Evolutionary conservation across 495 filamentous ascomycete genomes (phyloP).

Genomic region (Massariosphaeria phaeospora): DNA sequence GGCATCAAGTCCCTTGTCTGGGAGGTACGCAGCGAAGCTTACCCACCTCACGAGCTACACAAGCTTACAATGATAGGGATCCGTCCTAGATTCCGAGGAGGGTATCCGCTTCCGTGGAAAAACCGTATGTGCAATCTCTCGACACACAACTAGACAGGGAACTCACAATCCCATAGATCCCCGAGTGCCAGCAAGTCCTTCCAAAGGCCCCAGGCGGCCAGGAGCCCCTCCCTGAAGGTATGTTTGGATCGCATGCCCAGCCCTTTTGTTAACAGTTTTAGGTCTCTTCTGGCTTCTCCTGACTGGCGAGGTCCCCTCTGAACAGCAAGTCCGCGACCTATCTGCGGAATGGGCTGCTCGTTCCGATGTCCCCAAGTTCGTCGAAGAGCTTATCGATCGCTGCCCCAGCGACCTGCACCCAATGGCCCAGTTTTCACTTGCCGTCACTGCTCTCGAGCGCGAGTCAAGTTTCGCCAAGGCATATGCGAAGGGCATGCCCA

Average conservation of each 20-base stretch:
- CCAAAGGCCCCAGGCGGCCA: conserved; percentile 93
- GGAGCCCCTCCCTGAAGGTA: conserved; percentile 93
- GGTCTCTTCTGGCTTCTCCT: conserved; percentile 99
- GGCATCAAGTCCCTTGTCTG: conserved; percentile 97
- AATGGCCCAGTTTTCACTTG: conserved; percentile 98
- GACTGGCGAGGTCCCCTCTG: conserved; percentile 92
- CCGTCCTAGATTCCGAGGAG: conserved; percentile 95
- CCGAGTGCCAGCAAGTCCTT: conserved; percentile 94
- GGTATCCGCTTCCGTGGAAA: conserved; percentile 98
- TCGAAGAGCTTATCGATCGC: conserved; percentile 98
- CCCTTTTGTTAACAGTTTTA: conserved; percentile 81
- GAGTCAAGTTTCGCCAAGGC: conserved; percentile 96
- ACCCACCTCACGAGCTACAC: no score
- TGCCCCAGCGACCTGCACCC: conserved; percentile 98
- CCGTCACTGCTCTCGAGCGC: conserved; percentile 95
- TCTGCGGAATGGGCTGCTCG: conserved; percentile 98
- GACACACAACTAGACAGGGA: not conserved
- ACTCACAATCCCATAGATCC: conserved; percentile 57
- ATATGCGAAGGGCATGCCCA: conserved; percentile 97
- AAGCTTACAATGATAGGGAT: conserved; percentile 55
- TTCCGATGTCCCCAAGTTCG: conserved; percentile 89
- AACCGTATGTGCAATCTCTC: conserved; percentile 54
- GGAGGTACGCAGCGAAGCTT: conserved; percentile 57
- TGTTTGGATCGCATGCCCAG: conserved; percentile 48
- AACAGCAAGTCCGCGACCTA: conserved; percentile 95